Evolutionary conservation across 2,329 filamentous ascomycete species (phyloP).

Genomic region (Calonectria hawksworthii): DNA sequence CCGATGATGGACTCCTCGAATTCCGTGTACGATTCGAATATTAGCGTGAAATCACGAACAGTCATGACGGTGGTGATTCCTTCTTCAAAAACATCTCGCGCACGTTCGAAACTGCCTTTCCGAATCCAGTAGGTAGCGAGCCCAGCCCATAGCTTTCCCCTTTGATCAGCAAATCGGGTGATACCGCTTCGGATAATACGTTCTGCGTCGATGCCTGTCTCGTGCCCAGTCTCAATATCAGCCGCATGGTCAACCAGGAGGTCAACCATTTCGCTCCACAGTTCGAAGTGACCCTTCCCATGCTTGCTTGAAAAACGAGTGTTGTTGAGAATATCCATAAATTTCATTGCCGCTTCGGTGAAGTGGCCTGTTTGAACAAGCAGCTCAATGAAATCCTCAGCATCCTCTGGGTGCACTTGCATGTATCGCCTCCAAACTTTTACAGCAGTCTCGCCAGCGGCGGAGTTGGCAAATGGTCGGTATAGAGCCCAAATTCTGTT

Average conservation of each 20-base stretch:
- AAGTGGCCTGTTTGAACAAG: conserved; percentile 85
- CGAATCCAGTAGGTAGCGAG: conserved; percentile 98
- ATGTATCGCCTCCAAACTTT: conserved; percentile 97
- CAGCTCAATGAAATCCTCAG: conserved; percentile 94
- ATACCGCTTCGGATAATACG: conserved; percentile 94
- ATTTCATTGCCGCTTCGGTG: conserved; percentile 91
- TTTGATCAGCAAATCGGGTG: conserved; percentile 89
- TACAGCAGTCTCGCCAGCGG: conserved; percentile 89
- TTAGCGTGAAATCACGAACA: conserved; percentile 94
- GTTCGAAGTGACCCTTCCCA: conserved; percentile 93
- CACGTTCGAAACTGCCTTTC: conserved; percentile 90
- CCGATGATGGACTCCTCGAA: conserved; percentile 97
- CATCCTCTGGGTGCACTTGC: conserved; percentile 95
- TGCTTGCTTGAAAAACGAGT: conserved; percentile 92
- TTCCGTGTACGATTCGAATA: conserved; percentile 96
- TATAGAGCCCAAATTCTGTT: conserved; percentile 96
- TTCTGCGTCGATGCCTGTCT: conserved; percentile 90
- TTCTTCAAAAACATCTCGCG: conserved; percentile 94
- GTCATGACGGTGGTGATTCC: conserved; percentile 99
- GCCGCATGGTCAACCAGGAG: conserved; percentile 91
- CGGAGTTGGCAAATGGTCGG: conserved; percentile 90
- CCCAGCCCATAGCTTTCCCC: conserved; percentile 94
- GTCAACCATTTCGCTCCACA: conserved; percentile 99
- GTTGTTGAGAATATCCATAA: conserved; percentile 94
- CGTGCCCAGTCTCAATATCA: conserved; percentile 84